These are phyloP conservation scores for Quercus gilva DNA, from an alignment of 306 rosid species.

Conservation along the genomic window DNA sequence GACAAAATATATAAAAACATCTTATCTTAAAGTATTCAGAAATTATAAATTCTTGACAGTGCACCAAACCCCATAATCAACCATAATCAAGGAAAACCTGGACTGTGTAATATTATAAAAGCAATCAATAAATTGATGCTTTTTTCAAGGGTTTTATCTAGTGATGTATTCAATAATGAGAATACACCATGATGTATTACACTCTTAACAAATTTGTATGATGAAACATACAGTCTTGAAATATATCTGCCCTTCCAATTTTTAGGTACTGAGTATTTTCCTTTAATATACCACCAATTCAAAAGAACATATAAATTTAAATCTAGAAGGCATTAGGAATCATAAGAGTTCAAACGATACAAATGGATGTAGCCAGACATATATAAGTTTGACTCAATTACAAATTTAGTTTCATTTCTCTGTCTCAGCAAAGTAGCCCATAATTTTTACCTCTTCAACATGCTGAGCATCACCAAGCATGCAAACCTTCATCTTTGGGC, in stretches of 20 bases:
- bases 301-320: not conserved
- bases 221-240: too few species aligned
- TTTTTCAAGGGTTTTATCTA: not conserved
- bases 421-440: not conserved
- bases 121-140: not conserved
- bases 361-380: not conserved
- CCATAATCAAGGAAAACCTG: not conserved
- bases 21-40: not conserved
- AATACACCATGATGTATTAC: not conserved
- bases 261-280: too few species aligned
- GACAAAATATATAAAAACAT: not conserved
- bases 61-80: not conserved
- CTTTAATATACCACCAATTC: not conserved
- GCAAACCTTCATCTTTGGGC: slow-evolving; percentile 86
- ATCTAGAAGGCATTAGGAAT: not conserved
- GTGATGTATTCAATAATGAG: not conserved
- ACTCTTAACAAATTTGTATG: too few species aligned
- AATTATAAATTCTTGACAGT: not conserved
- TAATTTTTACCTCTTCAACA: slow-evolving; percentile 69
- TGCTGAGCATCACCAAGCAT: slow-evolving; percentile 96
- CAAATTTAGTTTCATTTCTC: not conserved
- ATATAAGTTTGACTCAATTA: not conserved
- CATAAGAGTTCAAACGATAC: not conserved
- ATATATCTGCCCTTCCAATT: too few species aligned
- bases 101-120: too few species aligned